Evolutionary conservation across 2,329 filamentous ascomycete genomes (phyloP), one percentile per base, ranked within the genome.

Genomic region (Apiospora saccharicola): DNA sequence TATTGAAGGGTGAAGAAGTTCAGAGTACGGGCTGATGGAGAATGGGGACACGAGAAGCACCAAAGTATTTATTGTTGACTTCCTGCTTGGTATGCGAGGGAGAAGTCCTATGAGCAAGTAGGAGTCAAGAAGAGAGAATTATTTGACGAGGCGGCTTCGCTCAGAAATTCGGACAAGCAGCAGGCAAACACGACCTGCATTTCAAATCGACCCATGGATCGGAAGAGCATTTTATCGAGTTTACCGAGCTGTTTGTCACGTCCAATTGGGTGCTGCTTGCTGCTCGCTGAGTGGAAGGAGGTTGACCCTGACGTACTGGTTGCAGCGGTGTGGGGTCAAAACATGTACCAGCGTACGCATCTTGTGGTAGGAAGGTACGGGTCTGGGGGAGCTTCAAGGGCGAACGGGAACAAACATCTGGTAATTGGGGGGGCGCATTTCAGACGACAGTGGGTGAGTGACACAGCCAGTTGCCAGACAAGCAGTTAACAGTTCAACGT

Each of bases 81-180:
- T 14, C 34, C 34, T 5, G 10, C 34, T 24, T n/a, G 19, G 19
- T 64, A 3, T 37, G 12, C 26, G 34, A 10, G 19, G 41, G 3
- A 41, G 19, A 4, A 3, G 10, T 64, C 3, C 8, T 64, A 64
- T 41, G 57, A 64, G 30, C 34, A 41, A 14, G 57, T 8, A 64
- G 10, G 57, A 64, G 57, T 64, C 34, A n/a, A 41, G 34, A 64
- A 24, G 57, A 64, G 57, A 64, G 57, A 64, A 41, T 41, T 64
- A 37, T 22, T 61, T 61, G 7, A 30, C 34, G 12, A 30, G 53
- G 34, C 53, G 34, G 30, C 30, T 37, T 12, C 24, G 53, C 26
- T 22, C 53, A 61, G 53, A 37, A 61, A 61, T 37, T 61, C 30
- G 53, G 53, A 61, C 53, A 61, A 30, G 22, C 53, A 61, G 34